These are phyloP conservation scores for Achaetomium macrosporum DNA, from an alignment of 2,329 filamentous ascomycete genomes.

Conservation along the genomic window DNA sequence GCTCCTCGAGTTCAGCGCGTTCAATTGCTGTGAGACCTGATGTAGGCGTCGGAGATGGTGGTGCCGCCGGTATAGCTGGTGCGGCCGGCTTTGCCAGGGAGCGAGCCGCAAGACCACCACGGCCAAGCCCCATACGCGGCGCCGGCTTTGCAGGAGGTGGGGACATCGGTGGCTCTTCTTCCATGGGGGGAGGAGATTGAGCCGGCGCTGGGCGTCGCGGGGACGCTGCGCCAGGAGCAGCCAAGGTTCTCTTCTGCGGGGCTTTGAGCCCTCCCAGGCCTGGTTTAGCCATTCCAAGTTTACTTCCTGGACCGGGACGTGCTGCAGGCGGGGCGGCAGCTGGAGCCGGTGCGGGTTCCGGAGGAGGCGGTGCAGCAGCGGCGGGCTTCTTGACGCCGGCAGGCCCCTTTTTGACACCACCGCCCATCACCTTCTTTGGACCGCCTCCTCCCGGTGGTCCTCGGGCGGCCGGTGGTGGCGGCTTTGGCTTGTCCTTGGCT, in stretches of 20 bases:
- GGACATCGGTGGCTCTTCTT: slow-evolving; percentile 44
- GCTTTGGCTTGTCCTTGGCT: slow-evolving; percentile 87
- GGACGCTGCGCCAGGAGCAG: slow-evolving; percentile 44
- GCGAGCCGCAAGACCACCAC: slow-evolving; percentile 77
- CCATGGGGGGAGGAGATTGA: slow-evolving; percentile 47
- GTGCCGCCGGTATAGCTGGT: slow-evolving; percentile 42
- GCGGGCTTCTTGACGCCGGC: slow-evolving; percentile 41
- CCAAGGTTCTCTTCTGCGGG: slow-evolving; percentile 50
- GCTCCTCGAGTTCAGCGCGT: slow-evolving; percentile 84
- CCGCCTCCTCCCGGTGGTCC: slow-evolving; percentile 35
- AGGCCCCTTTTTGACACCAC: slow-evolving; percentile 42
- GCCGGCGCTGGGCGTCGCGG: slow-evolving; percentile 47
- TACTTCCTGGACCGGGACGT: slow-evolving; percentile 44
- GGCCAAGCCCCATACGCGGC: slow-evolving; percentile 60
- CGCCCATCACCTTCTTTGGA: slow-evolving; percentile 27
- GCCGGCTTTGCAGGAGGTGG: slow-evolving; percentile 48
- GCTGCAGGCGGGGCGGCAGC: slow-evolving; percentile 40
- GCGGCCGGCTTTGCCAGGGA: slow-evolving; percentile 72
- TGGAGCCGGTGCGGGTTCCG: slow-evolving; percentile 46
- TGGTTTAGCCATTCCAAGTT: slow-evolving; percentile 51
- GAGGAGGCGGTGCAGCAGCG: slow-evolving; percentile 36
- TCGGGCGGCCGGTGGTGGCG: slow-evolving; percentile 56
- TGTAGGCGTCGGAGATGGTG: slow-evolving; percentile 52
- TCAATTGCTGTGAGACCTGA: slow-evolving; percentile 73
- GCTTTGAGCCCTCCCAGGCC: slow-evolving; percentile 54